Base-by-base conservation (phyloP, 2,329 filamentous ascomycete species). In the Pleomassaria siparia region DNA sequence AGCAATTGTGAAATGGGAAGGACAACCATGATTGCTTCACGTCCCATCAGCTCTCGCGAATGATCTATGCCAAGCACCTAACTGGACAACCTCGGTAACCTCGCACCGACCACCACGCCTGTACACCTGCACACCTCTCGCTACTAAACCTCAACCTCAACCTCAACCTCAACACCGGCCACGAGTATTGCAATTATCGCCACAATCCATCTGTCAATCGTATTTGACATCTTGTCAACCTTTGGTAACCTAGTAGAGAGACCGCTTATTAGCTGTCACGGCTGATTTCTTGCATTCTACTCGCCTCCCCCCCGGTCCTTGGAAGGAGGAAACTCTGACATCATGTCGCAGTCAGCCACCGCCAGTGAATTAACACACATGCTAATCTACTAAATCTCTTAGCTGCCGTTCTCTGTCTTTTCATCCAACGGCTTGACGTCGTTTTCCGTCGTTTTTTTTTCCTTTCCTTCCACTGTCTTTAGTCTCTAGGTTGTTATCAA, bases 321-420 rank as follows among this genome's bases (percentile, higher is more conserved):
- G 39, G 44, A 41, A 41, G n/a, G 2, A 30, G 36, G n/a, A n/a
- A n/a, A n/a, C 16, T 15, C 33, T 55, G 53, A 55, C 53, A 53
- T 55, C 53, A 55, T 49, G 22, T 25, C n/a, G 22, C 33, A 32
- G 39, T 32, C 18, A 22, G 35, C 35, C 35, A 22, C 18, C 10
- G 35, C 20, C 35, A 21, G 35, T 37, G 35, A 37, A 37, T 37
- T 20, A 37, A 37, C 35, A 36, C n/a, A 13, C 16, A 47, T 43
- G 37, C 32, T 26, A 47, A 40, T 53, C 41, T 33, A n/a, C n/a
- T n/a, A n/a, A 41, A 55, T 54, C 36, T 33, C 18, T 49, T 51
- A 56, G 50, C 53, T 46, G 49, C 47, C 37, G 37, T 15, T 42
- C 28, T 55, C 54, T 39, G 30, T 26, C 20, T 42, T 39, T 2